Conservation (phyloP, 2,329 filamentous ascomycete species). For the Fusarium mundagurra region DNA sequence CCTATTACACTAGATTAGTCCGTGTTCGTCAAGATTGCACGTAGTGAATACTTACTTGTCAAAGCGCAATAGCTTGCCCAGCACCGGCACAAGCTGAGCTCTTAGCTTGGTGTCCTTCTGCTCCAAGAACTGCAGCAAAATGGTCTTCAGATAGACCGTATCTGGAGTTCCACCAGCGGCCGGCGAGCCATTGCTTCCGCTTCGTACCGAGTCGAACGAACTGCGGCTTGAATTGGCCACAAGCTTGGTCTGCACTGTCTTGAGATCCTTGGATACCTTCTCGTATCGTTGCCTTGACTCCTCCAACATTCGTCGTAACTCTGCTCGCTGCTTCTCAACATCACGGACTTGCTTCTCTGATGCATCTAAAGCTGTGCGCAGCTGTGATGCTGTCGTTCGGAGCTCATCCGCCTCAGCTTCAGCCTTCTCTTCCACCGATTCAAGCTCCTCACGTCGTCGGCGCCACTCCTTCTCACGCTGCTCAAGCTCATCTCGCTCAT, state of each 20-base stretch:
- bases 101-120: slow-evolving; percentile 81
- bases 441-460: slow-evolving; percentile 77
- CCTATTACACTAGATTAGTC: slow-evolving; percentile 43
- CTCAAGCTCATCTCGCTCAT: slow-evolving; percentile 83
- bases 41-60: slow-evolving; percentile 68
- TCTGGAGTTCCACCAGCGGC: slow-evolving; percentile 51
- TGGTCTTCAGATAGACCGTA: slow-evolving; percentile 79
- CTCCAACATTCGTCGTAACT: slow-evolving; percentile 79
- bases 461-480: slow-evolving; percentile 78
- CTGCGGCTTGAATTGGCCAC: slow-evolving; percentile 57
- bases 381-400: slow-evolving; percentile 77
- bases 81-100: slow-evolving; percentile 78
- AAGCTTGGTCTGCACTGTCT: slow-evolving; percentile 61
- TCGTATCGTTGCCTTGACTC: slow-evolving; percentile 82
- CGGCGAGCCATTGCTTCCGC: slow-evolving; percentile 46
- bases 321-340: slow-evolving; percentile 82
- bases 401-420: slow-evolving; percentile 80
- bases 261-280: slow-evolving; percentile 76
- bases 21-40: neutral
- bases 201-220: slow-evolving; percentile 51
- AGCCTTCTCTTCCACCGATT: slow-evolving; percentile 74
- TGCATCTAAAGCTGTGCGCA: slow-evolving; percentile 84
- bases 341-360: slow-evolving; percentile 86
- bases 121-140: slow-evolving; percentile 83
- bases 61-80: slow-evolving; percentile 80